These are phyloP conservation scores for Pezicula rhizophila DNA, from an alignment of 2,329 filamentous ascomycete genomes.

Conservation along the genomic window DNA sequence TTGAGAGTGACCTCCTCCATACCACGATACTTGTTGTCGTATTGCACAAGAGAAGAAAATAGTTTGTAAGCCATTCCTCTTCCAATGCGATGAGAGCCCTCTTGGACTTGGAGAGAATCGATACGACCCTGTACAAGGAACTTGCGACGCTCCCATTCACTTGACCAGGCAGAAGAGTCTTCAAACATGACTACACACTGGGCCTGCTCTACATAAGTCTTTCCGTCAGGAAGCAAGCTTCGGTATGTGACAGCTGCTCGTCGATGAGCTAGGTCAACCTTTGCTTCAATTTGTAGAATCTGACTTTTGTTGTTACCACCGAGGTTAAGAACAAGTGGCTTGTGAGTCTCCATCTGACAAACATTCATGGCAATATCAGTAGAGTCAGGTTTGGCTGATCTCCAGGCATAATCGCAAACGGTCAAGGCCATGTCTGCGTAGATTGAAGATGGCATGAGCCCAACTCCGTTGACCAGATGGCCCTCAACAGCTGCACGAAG, in stretches of 20 bases:
- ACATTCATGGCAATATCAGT: constrained; percentile 56
- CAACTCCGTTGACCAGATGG: constrained; percentile 52
- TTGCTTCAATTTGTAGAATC: constrained; percentile 13
- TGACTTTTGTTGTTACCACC: constrained; percentile 5
- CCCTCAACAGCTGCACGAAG: constrained; percentile 49
- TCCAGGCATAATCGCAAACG: constrained; percentile 58
- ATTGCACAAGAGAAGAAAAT: constrained; percentile 49
- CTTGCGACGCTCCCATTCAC: constrained; percentile 7
- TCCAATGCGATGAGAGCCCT: constrained; percentile 59
- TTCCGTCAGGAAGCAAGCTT: constrained; percentile 8
- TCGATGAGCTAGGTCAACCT: constrained; percentile 9
- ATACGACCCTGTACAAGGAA: constrained; percentile 7
- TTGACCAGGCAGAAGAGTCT: constrained; percentile 1
- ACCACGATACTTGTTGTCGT: constrained; percentile 43
- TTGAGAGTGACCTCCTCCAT: constrained; percentile 51
- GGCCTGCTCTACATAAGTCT: constrained; percentile 9
- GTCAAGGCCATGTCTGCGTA: constrained; percentile 58
- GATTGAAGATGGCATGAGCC: constrained; percentile 45
- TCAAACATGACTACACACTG: constrained; percentile 10
- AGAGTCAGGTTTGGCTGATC: constrained; percentile 50
- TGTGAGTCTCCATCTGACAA: constrained; percentile 60
- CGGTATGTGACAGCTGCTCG: constrained; percentile 9
- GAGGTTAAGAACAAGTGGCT: constrained; percentile 45
- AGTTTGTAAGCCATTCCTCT: constrained; percentile 72
- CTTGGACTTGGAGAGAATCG: constrained; percentile 4